Percentiles rank a stretch among this genome's conserved stretches.
Evolutionary conservation across 2,329 filamentous ascomycete genomes (phyloP).

Genomic region (Arthroderma uncinatum): DNA sequence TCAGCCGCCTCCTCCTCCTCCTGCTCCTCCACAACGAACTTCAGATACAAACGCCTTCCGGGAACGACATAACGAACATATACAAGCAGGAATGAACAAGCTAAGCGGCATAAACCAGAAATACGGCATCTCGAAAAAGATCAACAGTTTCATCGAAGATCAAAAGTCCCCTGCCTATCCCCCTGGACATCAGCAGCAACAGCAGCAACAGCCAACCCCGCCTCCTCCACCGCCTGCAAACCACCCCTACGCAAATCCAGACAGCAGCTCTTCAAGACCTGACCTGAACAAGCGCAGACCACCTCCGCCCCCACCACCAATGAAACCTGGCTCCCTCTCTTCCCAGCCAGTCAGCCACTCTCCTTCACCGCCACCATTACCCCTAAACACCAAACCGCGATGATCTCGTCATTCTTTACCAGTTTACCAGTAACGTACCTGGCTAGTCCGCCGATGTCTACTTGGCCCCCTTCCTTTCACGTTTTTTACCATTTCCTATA

Average conservation of each 20-base stretch:
- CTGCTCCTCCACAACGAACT: not conserved
- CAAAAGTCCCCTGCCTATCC: slow-evolving; percentile 25
- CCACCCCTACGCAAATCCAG: slow-evolving; percentile 18
- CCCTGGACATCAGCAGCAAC: slow-evolving; percentile 8
- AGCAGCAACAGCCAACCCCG: slow-evolving; percentile 13
- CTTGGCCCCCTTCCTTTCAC: not conserved
- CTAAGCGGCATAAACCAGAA: slow-evolving; percentile 51
- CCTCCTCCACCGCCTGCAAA: slow-evolving; percentile 13
- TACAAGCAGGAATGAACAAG: slow-evolving; percentile 47
- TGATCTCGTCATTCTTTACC: slow-evolving; percentile 18
- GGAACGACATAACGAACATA: slow-evolving; percentile 57
- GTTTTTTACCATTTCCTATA: not conserved
- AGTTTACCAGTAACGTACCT: too few species aligned
- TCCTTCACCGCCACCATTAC: slow-evolving; percentile 44
- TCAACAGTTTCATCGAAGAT: slow-evolving; percentile 39
- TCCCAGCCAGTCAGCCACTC: slow-evolving; percentile 22
- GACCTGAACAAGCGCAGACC: slow-evolving; percentile 38
- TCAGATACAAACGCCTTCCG: slow-evolving; percentile 45
- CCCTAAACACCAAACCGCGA: slow-evolving; percentile 46
- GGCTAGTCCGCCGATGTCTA: too few species aligned
- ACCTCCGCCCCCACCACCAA: slow-evolving; percentile 47
- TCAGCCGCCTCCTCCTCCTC: slow-evolving; percentile 40
- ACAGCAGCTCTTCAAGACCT: slow-evolving; percentile 19
- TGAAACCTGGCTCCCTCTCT: slow-evolving; percentile 42
- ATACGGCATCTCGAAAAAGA: slow-evolving; percentile 44